Conservation (phyloP, 352 stramenopile genomes). For the Phytophthora uliginosa region DNA sequence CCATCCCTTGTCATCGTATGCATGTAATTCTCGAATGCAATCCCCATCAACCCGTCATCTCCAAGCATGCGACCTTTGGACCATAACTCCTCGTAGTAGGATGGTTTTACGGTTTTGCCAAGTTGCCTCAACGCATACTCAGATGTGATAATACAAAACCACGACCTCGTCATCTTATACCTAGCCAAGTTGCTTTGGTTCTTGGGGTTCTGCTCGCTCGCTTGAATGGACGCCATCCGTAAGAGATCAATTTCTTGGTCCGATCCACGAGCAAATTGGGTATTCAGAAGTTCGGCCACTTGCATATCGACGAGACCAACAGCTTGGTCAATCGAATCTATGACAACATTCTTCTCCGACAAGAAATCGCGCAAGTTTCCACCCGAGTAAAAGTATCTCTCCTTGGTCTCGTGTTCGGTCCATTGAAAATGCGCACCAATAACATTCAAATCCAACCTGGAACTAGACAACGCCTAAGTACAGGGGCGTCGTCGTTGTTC, state of each 20-base stretch:
- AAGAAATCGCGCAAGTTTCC: constrained; percentile 36
- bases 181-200: not conserved
- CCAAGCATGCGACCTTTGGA: not conserved
- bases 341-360: constrained; percentile 9
- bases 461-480: not conserved
- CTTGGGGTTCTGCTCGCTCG: not conserved
- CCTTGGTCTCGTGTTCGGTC: not conserved
- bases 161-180: not conserved
- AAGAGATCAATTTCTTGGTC: constrained; percentile 9
- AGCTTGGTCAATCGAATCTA: constrained; percentile 13
- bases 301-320: not conserved
- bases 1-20: not conserved
- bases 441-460: not conserved
- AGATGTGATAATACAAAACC: not conserved
- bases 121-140: not conserved
- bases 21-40: not conserved
- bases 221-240: not conserved
- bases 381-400: constrained; percentile 1
- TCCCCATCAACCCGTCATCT: not conserved
- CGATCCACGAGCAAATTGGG: constrained; percentile 2
- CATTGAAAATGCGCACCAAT: not conserved
- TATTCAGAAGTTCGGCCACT: not conserved
- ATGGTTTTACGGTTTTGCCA: not conserved
- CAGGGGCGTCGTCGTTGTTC: not conserved
- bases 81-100: not conserved